A percentile compares a stretch with the other conserved stretches of the same genome.
phyloP scores from a whole-genome alignment of 2,329 filamentous ascomycete species.

The Apiospora arundinis region DNA sequence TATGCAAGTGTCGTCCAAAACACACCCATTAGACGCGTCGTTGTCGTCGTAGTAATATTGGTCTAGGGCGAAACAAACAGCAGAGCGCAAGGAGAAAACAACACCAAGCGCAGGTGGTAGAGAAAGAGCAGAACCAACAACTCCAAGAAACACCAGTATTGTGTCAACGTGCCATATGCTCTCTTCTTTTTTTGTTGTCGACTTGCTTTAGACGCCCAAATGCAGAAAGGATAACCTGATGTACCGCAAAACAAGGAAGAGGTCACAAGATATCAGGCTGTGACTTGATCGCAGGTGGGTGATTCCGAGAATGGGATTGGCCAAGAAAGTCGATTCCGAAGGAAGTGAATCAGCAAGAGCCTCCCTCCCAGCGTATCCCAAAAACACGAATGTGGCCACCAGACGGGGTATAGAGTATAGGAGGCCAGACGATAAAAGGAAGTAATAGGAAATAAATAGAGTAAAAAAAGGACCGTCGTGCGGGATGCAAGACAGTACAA shows the following conservation, averaged over 20 bases:
- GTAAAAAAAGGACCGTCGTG: background rate
- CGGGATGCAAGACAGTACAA: background rate
- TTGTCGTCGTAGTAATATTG: background rate
- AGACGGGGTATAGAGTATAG: slow-evolving; percentile 19
- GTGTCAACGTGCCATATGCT: background rate
- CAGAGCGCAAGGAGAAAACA: background rate
- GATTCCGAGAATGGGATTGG: background rate
- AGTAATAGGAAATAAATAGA: background rate
- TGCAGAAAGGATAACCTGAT: background rate
- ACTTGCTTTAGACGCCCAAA: slow-evolving; percentile 14
- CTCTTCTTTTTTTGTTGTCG: background rate
- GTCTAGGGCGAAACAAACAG: background rate
- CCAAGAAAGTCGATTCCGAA: background rate
- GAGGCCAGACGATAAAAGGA: background rate
- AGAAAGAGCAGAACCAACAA: background rate
- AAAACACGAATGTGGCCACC: slow-evolving; percentile 11
- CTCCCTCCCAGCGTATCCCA: background rate
- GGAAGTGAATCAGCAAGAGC: background rate
- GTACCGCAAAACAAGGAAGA: background rate
- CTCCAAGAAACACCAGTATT: slow-evolving; percentile 16
- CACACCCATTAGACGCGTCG: slow-evolving; percentile 17
- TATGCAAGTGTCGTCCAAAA: slow-evolving; percentile 17
- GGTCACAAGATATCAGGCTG: background rate
- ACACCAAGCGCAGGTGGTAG: background rate
- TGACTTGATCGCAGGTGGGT: background rate